Base-by-base conservation (phyloP, 192 early-diverging fungal genomes). In the Kappamyces sp. region DNA sequence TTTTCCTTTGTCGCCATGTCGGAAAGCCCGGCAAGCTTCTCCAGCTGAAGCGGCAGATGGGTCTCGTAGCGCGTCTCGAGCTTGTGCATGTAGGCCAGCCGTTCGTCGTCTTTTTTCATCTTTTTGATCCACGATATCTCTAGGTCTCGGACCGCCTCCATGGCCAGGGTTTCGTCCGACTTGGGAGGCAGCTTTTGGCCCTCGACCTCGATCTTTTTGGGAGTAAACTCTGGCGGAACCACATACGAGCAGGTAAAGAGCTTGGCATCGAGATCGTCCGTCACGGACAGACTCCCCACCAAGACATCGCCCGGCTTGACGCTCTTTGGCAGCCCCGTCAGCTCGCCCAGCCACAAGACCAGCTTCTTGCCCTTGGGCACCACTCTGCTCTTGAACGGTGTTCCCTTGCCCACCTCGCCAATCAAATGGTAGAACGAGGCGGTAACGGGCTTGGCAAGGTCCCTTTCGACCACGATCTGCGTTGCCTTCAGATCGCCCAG, bases 121-220 rank as follows among this genome's bases (percentile, higher is more conserved):
- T 94, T 95, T 71, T 89, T 90, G 47, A 97, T 59, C 72, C 83
- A 83, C 2, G 83, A 68, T 37, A 98, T 78, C 63, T 90, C 84
- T 31, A 89, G 63, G 66, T 91, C 88, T 23, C 90, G 75, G 38
- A 92, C 67, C 9, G 82, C 83, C 57, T 93, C 91, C 40, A 76
- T 69, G 52, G 90, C 23, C 23, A 23, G 23, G 23, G 23, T 23
- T 23, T 23, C 23, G 23, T 23, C 23, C 23, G 23, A 23, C 23
- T 23, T 23, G 15, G 52, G 23, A 13, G 52, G 15, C 7, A 54
- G 44, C 40, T 71, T 58, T 15, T 52, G 55, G 48, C 36, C 50
- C 3, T 32, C 51, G 47, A 64, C 33, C 39, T 44, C 40, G n/a
- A 37, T 43, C 46, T 79, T 74, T 61, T 84, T 84, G 6, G 51